Evolutionary conservation across 192 early-diverging fungal genomes (phyloP).

Genomic region (Allomyces macrogynus): DNA sequence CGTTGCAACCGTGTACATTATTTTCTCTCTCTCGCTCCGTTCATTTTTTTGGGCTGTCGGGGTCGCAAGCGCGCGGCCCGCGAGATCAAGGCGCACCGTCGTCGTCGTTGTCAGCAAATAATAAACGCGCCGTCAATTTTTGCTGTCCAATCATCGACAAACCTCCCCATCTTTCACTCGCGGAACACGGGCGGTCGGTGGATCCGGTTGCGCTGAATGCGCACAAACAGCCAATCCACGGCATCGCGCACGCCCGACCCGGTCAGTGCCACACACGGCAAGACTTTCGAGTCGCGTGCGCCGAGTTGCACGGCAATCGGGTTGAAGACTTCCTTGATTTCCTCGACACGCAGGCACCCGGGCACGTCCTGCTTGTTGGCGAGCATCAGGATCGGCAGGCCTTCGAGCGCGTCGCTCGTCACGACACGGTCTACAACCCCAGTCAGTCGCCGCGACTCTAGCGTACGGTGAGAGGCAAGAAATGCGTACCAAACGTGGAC

Average conservation of each 20-base stretch:
- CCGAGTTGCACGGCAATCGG: conserved; percentile 63
- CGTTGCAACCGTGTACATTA: too few relatives aligned
- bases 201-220: conserved; percentile 61
- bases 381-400: conserved; percentile 76
- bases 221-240: conserved; percentile 73
- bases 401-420: conserved; percentile 46
- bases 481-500: conserved; percentile 42
- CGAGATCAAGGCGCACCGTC: too few relatives aligned
- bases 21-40: too few relatives aligned
- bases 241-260: conserved; percentile 78
- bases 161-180: not conserved
- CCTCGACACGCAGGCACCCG: conserved; percentile 46
- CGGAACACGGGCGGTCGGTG: conserved; percentile 54
- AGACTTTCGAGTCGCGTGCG: conserved; percentile 65
- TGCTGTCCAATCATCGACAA: too few relatives aligned
- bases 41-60: too few relatives aligned
- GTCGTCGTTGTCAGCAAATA: too few relatives aligned
- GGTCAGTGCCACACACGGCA: conserved; percentile 58
- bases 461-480: not conserved
- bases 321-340: conserved; percentile 83
- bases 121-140: too few relatives aligned
- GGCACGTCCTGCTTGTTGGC: conserved; percentile 82
- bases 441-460: conserved; percentile 1
- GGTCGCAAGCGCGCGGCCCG: too few relatives aligned
- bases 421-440: conserved; percentile 47